These are phyloP conservation scores for Boletus subparvulus DNA, from an alignment of 768 basidiomycete species.

Conservation along the genomic window DNA sequence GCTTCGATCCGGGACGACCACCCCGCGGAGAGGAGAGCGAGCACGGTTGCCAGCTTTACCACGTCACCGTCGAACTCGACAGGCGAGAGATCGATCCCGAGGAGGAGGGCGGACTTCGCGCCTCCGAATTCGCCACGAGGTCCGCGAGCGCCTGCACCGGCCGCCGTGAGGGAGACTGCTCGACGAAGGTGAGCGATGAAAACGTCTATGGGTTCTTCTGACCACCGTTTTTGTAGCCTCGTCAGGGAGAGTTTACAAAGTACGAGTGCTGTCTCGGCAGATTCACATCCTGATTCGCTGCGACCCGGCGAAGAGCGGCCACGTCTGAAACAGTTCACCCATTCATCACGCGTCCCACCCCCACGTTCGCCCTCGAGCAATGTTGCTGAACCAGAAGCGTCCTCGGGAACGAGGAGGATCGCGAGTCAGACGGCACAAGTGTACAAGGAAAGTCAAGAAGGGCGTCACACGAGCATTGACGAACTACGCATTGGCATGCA, in stretches of 20 bases:
- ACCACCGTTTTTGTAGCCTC: conserved; percentile 38
- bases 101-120: conserved; percentile 66
- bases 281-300: conserved; percentile 33
- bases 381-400: conserved; percentile 16
- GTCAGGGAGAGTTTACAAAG: conserved; percentile 55
- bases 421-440: conserved; percentile 68
- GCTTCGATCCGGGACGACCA: conserved; percentile 44
- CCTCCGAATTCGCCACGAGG: conserved; percentile 52
- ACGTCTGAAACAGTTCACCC: conserved; percentile 70
- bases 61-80: conserved; percentile 68
- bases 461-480: conserved; percentile 49
- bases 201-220: background rate
- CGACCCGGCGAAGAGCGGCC: conserved; percentile 43
- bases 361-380: conserved; percentile 45
- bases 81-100: conserved; percentile 62
- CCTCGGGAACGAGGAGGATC: conserved; percentile 41
- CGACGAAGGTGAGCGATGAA: conserved; percentile 22
- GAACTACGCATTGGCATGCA: conserved; percentile 68
- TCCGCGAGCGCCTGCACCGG: conserved; percentile 23
- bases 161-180: conserved; percentile 21
- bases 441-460: conserved; percentile 37
- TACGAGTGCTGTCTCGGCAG: conserved; percentile 36
- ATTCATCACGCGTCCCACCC: conserved; percentile 62
- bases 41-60: conserved; percentile 45
- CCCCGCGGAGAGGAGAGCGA: conserved; percentile 31